These are phyloP conservation scores for Batrachochytrium dendrobatidis DNA, from an alignment of 371 early-diverging fungal species.

Conservation along the genomic window DNA sequence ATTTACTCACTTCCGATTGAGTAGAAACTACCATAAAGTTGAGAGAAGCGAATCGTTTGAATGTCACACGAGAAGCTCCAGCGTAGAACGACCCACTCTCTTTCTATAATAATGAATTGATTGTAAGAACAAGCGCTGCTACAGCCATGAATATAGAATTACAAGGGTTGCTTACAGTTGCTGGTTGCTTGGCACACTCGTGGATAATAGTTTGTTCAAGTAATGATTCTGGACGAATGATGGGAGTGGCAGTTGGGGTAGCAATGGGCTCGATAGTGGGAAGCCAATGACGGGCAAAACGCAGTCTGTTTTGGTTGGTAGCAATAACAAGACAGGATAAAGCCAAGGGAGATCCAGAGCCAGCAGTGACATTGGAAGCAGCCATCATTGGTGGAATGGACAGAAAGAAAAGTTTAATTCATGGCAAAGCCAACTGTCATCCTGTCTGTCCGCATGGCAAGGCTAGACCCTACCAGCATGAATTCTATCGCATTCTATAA, in stretches of 20 bases:
- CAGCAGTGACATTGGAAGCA: no score
- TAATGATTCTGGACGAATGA: neutral
- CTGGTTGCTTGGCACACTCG: neutral
- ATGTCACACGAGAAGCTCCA: neutral
- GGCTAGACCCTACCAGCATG: no score
- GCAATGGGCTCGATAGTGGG: neutral
- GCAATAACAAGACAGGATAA: neutral
- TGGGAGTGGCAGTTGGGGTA: neutral
- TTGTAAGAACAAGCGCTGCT: neutral
- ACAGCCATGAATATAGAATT: neutral
- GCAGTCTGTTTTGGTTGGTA: neutral
- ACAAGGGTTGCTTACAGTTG: neutral
- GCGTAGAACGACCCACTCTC: neutral
- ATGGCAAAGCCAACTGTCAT: no score
- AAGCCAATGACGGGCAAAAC: slow-evolving; percentile 4
- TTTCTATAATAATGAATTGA: neutral
- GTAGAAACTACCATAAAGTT: neutral
- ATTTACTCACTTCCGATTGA: neutral
- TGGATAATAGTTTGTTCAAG: neutral
- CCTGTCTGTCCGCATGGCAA: no score
- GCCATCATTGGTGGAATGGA: no score
- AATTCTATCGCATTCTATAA: no score
- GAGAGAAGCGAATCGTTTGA: neutral
- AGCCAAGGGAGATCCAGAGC: neutral
- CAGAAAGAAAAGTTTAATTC: no score